Base-by-base conservation (phyloP, 1,284 basidiomycete genomes). In the Termitomyces sp. region DNA sequence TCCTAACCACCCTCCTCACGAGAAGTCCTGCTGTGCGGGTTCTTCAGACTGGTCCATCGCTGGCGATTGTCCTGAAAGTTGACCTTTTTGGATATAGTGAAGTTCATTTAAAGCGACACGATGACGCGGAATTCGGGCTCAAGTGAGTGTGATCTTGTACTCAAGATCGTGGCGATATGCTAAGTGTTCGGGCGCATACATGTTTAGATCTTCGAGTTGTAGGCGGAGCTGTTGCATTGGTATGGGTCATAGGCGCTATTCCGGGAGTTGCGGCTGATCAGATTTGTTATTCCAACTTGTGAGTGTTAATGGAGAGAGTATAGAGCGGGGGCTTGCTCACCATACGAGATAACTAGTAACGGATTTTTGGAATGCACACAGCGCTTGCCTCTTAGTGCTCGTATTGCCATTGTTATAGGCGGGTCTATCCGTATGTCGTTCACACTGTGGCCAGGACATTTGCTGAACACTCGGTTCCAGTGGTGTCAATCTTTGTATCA, bases 1-100 rank as follows among this genome's bases (percentile, higher is more conserved):
- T 49, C 45, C 52, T 26, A 47, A 14, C 31, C 48, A 31, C 43
- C 16, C 52, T 52, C 43, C 49, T 38, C 43, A 39, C 19, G 38
- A 41, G 57, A 57, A 60, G 55, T 50, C 57, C 57, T 60, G 59
- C 59, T 60, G 59, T 40, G 59, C 59, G 52, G 55, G 58, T 53
- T 56, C 53, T 58, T 57, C 59, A 34, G 30, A 35, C 34, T 55
- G 50, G 35, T 52, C 14, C 19, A 52, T 53, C 38, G 43, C 51
- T 46, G 37, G 19, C 41, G 14, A 42, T 18, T 37, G 46, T 50
- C 47, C 39, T 42, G 16, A 52, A 54, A 57, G 56, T 57, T 57
- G 52, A 57, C 42, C 52, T 57, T 54, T 52, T 33, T 52, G 44
- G 28, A 46, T 50, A 48, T 30, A 10, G 26, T 35, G 33, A 14